phyloP scores from a whole-genome alignment of 768 basidiomycete species.

The Rhodocollybia butyracea region DNA sequence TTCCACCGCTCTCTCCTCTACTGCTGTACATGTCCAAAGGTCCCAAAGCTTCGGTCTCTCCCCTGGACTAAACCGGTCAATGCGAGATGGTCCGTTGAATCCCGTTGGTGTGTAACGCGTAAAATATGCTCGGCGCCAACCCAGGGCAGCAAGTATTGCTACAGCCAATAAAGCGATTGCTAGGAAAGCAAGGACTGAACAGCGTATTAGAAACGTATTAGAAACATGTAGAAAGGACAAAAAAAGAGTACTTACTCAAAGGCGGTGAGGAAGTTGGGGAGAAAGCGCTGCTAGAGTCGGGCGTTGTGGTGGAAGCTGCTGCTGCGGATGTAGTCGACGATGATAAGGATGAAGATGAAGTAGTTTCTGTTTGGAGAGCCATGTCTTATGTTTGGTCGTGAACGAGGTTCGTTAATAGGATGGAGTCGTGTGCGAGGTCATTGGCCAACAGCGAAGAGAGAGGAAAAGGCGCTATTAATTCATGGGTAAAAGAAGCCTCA shows the following conservation, averaged over 20 bases:
- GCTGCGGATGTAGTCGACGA: background rate
- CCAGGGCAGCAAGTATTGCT: background rate
- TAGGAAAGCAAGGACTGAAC: constrained; percentile 1
- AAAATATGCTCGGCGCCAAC: constrained; percentile 4
- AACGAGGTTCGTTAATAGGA: too few species aligned
- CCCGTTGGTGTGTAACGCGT: background rate
- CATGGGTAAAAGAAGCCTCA: too few species aligned
- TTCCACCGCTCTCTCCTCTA: constrained; percentile 1
- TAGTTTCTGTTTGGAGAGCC: background rate
- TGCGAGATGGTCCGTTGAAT: background rate
- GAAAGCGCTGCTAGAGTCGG: background rate
- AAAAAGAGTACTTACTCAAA: too few species aligned
- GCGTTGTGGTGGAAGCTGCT: too few species aligned
- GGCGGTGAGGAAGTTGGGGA: background rate
- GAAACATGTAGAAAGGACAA: too few species aligned
- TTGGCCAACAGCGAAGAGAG: too few species aligned
- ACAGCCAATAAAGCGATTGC: background rate
- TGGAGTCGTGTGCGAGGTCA: too few species aligned
- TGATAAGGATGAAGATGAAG: background rate
- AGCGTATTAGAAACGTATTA: too few species aligned
- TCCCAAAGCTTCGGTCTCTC: constrained; percentile 1
- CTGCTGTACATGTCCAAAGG: background rate
- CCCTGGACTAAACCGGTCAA: background rate
- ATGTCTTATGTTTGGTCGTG: too few species aligned
- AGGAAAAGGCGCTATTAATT: too few species aligned